A percentile compares a stretch with the other conserved stretches of the same genome.
Conservation (phyloP, 2,329 filamentous ascomycete species). For the Rhynchosporium secalis region DNA sequence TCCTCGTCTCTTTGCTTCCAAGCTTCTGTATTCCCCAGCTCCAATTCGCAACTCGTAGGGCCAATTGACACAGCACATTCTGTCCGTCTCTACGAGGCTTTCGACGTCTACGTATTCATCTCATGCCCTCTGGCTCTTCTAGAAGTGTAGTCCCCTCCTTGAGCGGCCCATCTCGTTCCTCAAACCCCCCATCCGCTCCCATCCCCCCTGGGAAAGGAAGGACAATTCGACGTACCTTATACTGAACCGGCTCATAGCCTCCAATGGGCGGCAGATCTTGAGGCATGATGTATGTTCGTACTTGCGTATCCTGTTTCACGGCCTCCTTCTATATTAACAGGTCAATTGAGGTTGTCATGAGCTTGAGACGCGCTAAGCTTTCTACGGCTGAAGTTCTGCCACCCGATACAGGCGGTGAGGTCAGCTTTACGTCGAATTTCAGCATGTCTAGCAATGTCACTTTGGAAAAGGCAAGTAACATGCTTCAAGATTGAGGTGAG, state of each 20-base stretch:
- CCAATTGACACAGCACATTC: too few species aligned
- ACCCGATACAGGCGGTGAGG: neutral
- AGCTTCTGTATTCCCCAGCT: neutral
- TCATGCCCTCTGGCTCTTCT: too few species aligned
- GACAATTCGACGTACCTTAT: constrained; percentile 66
- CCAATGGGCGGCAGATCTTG: constrained; percentile 96
- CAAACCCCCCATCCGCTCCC: neutral
- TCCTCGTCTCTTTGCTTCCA: neutral
- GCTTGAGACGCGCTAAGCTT: constrained; percentile 2
- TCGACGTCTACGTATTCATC: too few species aligned
- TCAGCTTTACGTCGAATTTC: neutral
- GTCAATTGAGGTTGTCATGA: constrained; percentile 4
- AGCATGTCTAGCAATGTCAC: too few species aligned
- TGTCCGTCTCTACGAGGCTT: too few species aligned
- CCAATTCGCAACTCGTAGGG: neutral
- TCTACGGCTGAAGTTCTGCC: neutral
- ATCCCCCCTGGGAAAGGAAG: neutral
- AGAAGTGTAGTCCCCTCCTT: neutral
- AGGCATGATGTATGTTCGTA: constrained; percentile 65
- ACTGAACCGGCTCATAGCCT: constrained; percentile 96
- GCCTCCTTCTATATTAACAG: neutral
- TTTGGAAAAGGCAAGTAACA: too few species aligned
- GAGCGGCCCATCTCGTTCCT: neutral
- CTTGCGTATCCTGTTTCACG: neutral
- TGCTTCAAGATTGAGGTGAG: neutral